Conservation (phyloP, 768 basidiomycete genomes). For the Russula earlei region DNA sequence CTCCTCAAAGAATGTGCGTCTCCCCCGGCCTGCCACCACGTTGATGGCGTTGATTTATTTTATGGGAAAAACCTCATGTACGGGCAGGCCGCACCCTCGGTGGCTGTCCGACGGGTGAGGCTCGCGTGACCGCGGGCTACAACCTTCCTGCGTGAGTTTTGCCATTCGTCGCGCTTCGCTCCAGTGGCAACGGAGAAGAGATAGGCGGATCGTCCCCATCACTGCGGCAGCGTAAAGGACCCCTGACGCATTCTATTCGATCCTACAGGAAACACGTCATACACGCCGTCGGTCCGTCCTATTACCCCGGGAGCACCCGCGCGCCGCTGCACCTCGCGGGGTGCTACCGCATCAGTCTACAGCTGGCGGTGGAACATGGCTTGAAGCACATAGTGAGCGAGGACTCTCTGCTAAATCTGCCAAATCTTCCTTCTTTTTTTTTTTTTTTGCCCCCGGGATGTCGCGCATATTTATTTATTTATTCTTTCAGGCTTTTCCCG, state of each 20-base stretch:
- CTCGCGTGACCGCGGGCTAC: conserved; percentile 75
- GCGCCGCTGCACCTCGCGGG: conserved; percentile 51
- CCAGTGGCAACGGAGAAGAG: background rate
- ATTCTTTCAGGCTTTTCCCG: conserved; percentile 58
- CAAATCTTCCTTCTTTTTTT: background rate
- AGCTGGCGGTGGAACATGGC: conserved; percentile 49
- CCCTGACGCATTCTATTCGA: background rate
- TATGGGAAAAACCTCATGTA: background rate
- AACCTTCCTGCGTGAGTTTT: conserved; percentile 60
- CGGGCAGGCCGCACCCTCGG: conserved; percentile 43
- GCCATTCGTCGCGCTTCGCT: background rate
- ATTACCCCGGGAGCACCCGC: conserved; percentile 33
- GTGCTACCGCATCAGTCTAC: conserved; percentile 57
- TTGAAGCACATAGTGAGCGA: conserved; percentile 53
- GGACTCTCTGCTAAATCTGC: no score
- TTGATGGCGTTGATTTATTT: no score
- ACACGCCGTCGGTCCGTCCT: conserved; percentile 76
- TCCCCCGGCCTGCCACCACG: no score
- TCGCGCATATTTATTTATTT: background rate
- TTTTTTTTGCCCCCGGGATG: background rate
- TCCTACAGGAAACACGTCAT: conserved; percentile 56
- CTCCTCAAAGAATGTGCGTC: conserved; percentile 57
- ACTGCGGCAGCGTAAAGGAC: background rate
- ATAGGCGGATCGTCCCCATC: background rate
- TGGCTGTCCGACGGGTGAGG: conserved; percentile 61